Percentiles rank a stretch among this genome's conserved stretches.
phyloP scores from a whole-genome alignment of 805 yeast genomes.

The Monosporozyma unispora region DNA sequence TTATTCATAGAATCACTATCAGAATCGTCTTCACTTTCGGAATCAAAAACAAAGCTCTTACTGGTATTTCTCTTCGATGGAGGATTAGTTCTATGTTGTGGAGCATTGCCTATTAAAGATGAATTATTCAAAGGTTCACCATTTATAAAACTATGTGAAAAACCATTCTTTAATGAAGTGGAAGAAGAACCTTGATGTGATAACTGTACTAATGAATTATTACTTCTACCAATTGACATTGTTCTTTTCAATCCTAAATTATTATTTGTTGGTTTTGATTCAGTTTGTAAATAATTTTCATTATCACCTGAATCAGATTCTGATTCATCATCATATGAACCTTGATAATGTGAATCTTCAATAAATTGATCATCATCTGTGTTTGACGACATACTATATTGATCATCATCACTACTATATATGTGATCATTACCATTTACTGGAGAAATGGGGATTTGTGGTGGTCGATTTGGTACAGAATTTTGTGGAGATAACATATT shows the following conservation, averaged over 20 bases:
- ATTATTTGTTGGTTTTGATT: conserved; percentile 2
- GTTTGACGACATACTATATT: conserved; percentile 11
- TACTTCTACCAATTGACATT: conserved; percentile 23
- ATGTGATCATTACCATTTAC: background rate
- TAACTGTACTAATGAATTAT: conserved; percentile 21
- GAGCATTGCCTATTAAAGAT: conserved; percentile 1
- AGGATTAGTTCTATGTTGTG: conserved; percentile 4
- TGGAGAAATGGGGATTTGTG: background rate
- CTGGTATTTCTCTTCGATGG: conserved; percentile 11
- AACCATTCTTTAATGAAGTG: conserved; percentile 3
- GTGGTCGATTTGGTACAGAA: conserved; percentile 2
- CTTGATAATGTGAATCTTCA: conserved; percentile 19
- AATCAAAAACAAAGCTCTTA: conserved; percentile 23
- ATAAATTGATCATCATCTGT: conserved; percentile 16
- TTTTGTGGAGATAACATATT: background rate
- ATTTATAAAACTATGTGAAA: conserved; percentile 25
- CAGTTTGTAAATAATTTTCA: conserved; percentile 2
- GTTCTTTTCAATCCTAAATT: conserved; percentile 19
- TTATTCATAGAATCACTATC: conserved; percentile 6
- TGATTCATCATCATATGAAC: conserved; percentile 22
- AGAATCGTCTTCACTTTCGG: conserved; percentile 25
- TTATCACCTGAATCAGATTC: conserved; percentile 8
- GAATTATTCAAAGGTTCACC: conserved; percentile 17
- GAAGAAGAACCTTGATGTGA: conserved; percentile 5
- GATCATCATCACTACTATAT: conserved; percentile 7